These are phyloP conservation scores for Tricholoma hemisulphureum DNA, from an alignment of 768 basidiomycete species.

Conservation along the genomic window DNA sequence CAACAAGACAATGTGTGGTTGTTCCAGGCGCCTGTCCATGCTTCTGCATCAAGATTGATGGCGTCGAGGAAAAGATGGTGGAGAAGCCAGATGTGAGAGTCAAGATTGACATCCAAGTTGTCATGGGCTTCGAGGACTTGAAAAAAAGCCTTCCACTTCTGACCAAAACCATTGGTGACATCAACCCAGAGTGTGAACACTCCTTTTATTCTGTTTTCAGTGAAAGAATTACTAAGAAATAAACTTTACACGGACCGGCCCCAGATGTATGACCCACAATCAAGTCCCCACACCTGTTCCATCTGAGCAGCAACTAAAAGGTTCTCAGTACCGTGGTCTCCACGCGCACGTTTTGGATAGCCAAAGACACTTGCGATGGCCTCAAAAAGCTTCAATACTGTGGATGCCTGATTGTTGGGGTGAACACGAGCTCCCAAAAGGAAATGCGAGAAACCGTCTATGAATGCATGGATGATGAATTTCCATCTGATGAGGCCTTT, in stretches of 20 bases:
- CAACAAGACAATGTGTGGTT: conserved; percentile 24
- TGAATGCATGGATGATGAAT: conserved; percentile 32
- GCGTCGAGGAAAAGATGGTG: conserved; percentile 35
- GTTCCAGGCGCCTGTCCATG: conserved; percentile 38
- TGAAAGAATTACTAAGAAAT: too few species aligned
- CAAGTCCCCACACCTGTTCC: conserved; percentile 22
- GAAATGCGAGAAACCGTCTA: conserved; percentile 28
- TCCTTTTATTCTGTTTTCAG: conserved; percentile 19
- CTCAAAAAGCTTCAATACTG: conserved; percentile 37
- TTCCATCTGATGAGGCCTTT: conserved; percentile 31
- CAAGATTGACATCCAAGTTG: conserved; percentile 22
- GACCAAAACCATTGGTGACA: conserved; percentile 31
- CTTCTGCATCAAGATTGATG: conserved; percentile 29
- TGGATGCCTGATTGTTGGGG: conserved; percentile 40
- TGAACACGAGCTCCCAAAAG: conserved; percentile 33
- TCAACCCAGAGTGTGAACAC: conserved; percentile 43
- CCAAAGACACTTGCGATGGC: conserved; percentile 23
- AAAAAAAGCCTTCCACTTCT: conserved; percentile 41
- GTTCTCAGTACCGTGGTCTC: conserved; percentile 37
- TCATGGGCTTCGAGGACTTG: conserved; percentile 28
- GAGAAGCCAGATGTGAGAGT: conserved; percentile 39
- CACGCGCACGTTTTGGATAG: conserved; percentile 29
- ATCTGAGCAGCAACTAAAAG: conserved; percentile 29
- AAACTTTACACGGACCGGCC: conserved; percentile 31
- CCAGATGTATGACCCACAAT: conserved; percentile 37